phyloP scores from a whole-genome alignment of 148 eudicot species.

The Spergularia bocconei region DNA sequence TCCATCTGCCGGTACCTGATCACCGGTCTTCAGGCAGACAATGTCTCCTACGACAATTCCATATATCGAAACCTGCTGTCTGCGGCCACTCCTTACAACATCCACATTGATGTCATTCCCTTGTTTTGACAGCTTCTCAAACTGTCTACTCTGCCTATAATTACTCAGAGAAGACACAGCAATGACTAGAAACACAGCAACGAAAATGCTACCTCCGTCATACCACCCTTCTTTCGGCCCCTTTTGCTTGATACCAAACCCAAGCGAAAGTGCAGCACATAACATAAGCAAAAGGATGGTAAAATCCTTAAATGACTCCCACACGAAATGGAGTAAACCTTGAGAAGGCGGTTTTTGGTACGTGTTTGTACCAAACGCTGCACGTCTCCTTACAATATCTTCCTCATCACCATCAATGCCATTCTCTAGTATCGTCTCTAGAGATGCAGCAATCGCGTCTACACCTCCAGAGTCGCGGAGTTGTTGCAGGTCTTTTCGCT shows the following conservation, averaged over 20 bases:
- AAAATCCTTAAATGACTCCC: conserved; percentile 31
- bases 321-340: conserved; percentile 26
- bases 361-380: conserved; percentile 29
- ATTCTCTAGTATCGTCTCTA: conserved; percentile 17
- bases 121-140: conserved; percentile 28
- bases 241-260: conserved; percentile 32
- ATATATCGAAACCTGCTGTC: conserved; percentile 28
- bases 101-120: conserved; percentile 28
- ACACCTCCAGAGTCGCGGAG: conserved; percentile 26
- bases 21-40: conserved; percentile 33
- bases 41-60: conserved; percentile 32
- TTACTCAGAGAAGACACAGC: conserved; percentile 29
- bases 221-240: conserved; percentile 35
- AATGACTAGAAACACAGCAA: conserved; percentile 35
- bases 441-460: conserved; percentile 16
- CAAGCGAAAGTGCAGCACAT: conserved; percentile 36
- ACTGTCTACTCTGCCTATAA: conserved; percentile 31
- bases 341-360: conserved; percentile 30
- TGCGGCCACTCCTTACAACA: conserved; percentile 20
- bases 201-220: conserved; percentile 35
- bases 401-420: conserved; percentile 23
- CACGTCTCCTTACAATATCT: conserved; percentile 19
- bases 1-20: conserved; percentile 38
- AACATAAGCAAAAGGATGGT: conserved; percentile 28
- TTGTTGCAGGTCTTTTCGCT: conserved; percentile 22